Evolutionary conservation across 345 rosid genomes (phyloP).

Genomic region (Isatis tinctoria): DNA sequence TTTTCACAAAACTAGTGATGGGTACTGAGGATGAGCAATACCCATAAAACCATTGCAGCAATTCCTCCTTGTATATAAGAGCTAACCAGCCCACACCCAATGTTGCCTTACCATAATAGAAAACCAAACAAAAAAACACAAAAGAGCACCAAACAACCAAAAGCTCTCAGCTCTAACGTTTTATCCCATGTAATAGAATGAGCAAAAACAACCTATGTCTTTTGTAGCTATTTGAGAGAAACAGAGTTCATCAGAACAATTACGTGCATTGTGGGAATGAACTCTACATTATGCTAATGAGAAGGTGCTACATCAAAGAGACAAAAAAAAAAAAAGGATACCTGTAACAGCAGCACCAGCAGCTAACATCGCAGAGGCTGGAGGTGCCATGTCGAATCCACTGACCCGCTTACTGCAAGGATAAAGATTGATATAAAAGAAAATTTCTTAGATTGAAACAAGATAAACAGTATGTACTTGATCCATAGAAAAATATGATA

Average conservation of each 20-base stretch:
- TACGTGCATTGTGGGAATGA: slow-evolving; percentile 45
- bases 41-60: slow-evolving; percentile 69
- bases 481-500: slow-evolving; percentile 33
- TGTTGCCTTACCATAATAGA: slow-evolving; percentile 80
- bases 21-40: slow-evolving; percentile 76
- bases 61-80: slow-evolving; percentile 69
- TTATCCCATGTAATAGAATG: slow-evolving; percentile 40
- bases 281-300: slow-evolving; percentile 43
- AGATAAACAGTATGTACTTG: not conserved
- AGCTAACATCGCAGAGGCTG: slow-evolving; percentile 70
- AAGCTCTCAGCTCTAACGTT: slow-evolving; percentile 60
- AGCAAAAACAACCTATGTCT: slow-evolving; percentile 31
- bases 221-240: not conserved
- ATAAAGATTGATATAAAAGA: slow-evolving; percentile 21
- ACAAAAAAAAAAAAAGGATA: slow-evolving; percentile 19
- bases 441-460: not conserved
- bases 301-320: slow-evolving; percentile 32
- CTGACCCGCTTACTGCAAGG: slow-evolving; percentile 70
- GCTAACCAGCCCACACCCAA: slow-evolving; percentile 84
- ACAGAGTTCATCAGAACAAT: slow-evolving; percentile 46
- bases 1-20: slow-evolving; percentile 46
- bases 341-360: slow-evolving; percentile 56
- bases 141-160: slow-evolving; percentile 61
- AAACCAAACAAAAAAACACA: slow-evolving; percentile 68
- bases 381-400: slow-evolving; percentile 92